Base-by-base conservation (phyloP, 2,329 filamentous ascomycete genomes). In the Botrytis byssoidea region DNA sequence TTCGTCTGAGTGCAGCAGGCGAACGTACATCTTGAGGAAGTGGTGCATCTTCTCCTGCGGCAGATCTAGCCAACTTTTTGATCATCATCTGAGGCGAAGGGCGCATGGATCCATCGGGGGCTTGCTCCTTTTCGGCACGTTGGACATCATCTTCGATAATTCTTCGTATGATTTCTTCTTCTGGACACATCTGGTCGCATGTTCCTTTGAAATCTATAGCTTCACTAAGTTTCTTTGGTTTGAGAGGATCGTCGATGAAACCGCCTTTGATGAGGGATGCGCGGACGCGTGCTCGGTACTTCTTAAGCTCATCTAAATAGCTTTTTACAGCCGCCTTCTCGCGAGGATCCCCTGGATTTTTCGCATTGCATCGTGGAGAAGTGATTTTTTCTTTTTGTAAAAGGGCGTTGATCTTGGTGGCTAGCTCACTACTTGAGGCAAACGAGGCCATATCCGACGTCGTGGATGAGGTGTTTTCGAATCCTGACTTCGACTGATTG, bases 101-200 rank as follows among this genome's bases (percentile, higher is more conserved):
- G 78, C 86, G 86, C 32, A 82, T 77, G 7, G 84, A 82, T 51
- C 83, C 84, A 73, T 83, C 76, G 71, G 83, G 77, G 35, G 77
- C 77, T 37, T 75, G 35, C 29, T 85, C 83, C 77, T 88, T 90
- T 78, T 91, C 89, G 10, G 87, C 83, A 10, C 82, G 82, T 76
- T 87, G 86, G 35, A 90, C 85, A 74, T 91, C 88, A 77, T 85
- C 83, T 79, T 91, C 88, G 66, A 86, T 87, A 73, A 92, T 91
- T 74, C 90, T 85, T 68, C 85, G 88, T 48, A 90, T 86, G 79
- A 88, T 88, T 79, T 92, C 90, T 80, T 88, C 91, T 75, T 91
- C 88, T 8, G 90, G 90, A 75, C 90, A 92, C 90, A 91, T 92
- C 40, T 90, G 88, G 77, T 91, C 88, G 77, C 89, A 91, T 64